Percentiles rank a stretch among this genome's conserved stretches.
Conservation (phyloP, 202 grass and related monocot species). For the Hordeum pubiflorum region DNA sequence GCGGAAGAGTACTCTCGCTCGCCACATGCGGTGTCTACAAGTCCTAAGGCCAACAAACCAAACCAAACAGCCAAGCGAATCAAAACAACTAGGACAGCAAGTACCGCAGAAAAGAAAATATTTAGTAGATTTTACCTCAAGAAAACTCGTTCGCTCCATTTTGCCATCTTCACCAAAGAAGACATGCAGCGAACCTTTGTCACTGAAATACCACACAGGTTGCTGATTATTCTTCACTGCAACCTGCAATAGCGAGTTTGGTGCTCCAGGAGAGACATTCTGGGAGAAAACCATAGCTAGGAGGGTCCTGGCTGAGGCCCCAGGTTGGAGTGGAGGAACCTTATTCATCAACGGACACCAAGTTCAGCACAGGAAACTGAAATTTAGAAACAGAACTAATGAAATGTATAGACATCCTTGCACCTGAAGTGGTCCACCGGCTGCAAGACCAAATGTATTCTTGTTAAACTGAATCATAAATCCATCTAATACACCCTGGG, state of each 20-base stretch:
- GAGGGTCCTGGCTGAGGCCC: conserved; percentile 68
- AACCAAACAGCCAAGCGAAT: neutral
- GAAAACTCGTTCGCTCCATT: conserved; percentile 83
- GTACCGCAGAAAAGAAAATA: neutral
- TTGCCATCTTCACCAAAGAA: conserved; percentile 90
- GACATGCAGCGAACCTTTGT: conserved; percentile 61
- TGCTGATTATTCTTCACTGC: conserved; percentile 98
- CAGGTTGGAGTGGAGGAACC: conserved; percentile 80
- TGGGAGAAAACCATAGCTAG: conserved; percentile 83
- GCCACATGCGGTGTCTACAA: neutral
- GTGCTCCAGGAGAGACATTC: conserved; percentile 69
- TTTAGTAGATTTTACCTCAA: conserved; percentile 54
- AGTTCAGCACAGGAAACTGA: conserved; percentile 19
- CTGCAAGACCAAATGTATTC: conserved; percentile 89
- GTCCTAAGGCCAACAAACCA: neutral
- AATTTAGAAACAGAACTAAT: neutral
- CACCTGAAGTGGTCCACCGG: conserved; percentile 86
- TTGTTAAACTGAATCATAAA: conserved; percentile 99
- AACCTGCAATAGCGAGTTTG: conserved; percentile 70
- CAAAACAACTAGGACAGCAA: neutral
- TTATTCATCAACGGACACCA: conserved; percentile 29
- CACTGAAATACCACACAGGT: conserved; percentile 95
- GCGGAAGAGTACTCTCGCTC: too few relatives aligned
- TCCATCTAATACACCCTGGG: conserved; percentile 67
- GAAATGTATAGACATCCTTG: conserved; percentile 7